A percentile compares a stretch with the other conserved stretches of the same genome.
These are phyloP conservation scores for Davidsoniella neocaledoniae DNA, from an alignment of 2,329 filamentous ascomycete genomes.

Conservation along the genomic window DNA sequence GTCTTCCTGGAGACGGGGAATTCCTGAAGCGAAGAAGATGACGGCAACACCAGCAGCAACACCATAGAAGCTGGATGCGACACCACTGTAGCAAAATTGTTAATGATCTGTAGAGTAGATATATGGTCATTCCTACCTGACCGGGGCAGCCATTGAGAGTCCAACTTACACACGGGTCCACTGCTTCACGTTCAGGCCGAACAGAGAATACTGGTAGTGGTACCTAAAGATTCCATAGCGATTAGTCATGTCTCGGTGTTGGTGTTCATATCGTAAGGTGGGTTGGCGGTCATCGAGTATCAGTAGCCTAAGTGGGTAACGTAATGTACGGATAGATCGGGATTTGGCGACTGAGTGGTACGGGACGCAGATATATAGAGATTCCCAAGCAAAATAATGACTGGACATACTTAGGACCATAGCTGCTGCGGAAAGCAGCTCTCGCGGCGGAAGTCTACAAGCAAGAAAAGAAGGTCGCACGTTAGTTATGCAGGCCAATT, in stretches of 20 bases:
- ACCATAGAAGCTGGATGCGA: slow-evolving; percentile 37
- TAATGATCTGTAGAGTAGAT: not conserved
- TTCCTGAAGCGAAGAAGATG: slow-evolving; percentile 44
- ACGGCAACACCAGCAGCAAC: slow-evolving; percentile 39
- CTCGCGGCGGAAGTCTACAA: slow-evolving; percentile 10
- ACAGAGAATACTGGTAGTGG: slow-evolving; percentile 37
- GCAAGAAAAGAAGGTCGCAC: not conserved
- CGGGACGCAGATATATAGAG: not conserved
- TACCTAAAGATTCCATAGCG: slow-evolving; percentile 28
- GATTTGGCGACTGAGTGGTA: not conserved
- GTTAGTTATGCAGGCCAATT: not conserved
- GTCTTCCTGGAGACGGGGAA: slow-evolving; percentile 42
- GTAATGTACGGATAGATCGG: not conserved
- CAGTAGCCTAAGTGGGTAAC: not conserved
- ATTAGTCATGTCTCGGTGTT: not conserved
- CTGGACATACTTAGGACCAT: slow-evolving; percentile 46
- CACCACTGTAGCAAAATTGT: slow-evolving; percentile 24
- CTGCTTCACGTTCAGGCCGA: slow-evolving; percentile 33
- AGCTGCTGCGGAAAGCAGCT: slow-evolving; percentile 40
- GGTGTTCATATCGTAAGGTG: not conserved
- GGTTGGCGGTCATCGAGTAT: not conserved
- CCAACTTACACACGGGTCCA: slow-evolving; percentile 29
- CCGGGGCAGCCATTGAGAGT: no score
- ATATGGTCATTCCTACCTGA: no score
- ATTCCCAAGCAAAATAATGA: slow-evolving; percentile 2